Evolutionary conservation across 202 grass and related monocot genomes (phyloP), one percentile per base, ranked within the genome.

Genomic region (Thinopyrum obtusiflorum): DNA sequence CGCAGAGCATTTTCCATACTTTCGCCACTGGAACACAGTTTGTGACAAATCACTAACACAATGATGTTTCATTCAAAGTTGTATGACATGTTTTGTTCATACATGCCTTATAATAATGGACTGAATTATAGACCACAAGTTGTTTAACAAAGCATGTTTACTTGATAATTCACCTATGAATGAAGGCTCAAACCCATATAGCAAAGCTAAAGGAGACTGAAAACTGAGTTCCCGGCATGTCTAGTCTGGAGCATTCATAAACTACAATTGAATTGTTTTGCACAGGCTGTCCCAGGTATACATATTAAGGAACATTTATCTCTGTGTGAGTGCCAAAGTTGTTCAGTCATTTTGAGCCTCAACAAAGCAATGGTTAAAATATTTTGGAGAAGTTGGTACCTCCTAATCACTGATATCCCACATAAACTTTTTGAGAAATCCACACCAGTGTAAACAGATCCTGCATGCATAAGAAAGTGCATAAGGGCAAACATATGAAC

Each of bases 371-470:
- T n/a, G 37, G 33, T 55, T 0, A 33, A 83, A 28, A 59, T 70
- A 76, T 28, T 64, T 39, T 39, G 6, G 78, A 59, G 40, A 68
- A 76, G 32, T 32, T 6, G 11, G 51, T 99, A 99, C 93, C 93
- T 99, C 71, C 97, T 94, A 72, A 96, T 94, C 82, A 96, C 92
- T 88, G 93, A 96, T 81, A 99, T 91, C 62, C 97, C 97, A 73
- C 97, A 99, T 77, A 99, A 89, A 80, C 97, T 96, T 93, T 92
- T 99, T 42, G 93, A 99, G 88, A 99, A 99, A 66, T 99, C 97
- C 63, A 99, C 97, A 21, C 97, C 97, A 32, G 92, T 94, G 28
- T 76, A 76, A 33, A 76, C 73, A 59, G 73, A 76, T 76, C 73
- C 73, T 76, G 73, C 73, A 59, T 76, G 47, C 47, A 76, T n/a